Conservation (phyloP, 139 green algal genomes). For the Volvox reticuliferus region DNA sequence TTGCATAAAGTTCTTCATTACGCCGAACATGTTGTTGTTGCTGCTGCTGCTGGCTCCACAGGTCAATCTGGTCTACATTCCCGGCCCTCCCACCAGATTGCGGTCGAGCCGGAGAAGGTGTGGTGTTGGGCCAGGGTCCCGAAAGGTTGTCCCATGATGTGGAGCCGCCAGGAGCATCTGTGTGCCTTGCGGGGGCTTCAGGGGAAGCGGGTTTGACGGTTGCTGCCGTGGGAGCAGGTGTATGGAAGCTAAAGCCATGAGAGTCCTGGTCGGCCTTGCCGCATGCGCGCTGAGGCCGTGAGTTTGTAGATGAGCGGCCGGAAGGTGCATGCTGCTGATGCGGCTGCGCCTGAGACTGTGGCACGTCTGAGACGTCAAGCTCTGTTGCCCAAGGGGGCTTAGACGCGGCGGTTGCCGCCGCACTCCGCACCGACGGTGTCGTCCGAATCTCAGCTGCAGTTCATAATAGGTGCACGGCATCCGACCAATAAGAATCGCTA, state of each 20-base stretch:
- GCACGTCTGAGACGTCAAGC: neutral
- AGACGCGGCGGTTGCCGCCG: neutral
- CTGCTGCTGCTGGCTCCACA: constrained; percentile 21
- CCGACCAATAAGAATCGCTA: neutral
- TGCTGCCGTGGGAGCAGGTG: neutral
- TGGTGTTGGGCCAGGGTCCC: neutral
- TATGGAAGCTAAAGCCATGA: constrained; percentile 3
- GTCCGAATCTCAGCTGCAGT: constrained; percentile 3
- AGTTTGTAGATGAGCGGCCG: neutral
- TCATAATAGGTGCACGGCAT: neutral
- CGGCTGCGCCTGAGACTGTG: neutral
- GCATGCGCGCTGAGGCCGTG: neutral
- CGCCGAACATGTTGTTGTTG: constrained; percentile 6
- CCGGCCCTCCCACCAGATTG: neutral
- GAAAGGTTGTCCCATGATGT: neutral
- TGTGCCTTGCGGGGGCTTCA: neutral
- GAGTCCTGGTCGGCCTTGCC: neutral
- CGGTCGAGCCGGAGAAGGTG: neutral
- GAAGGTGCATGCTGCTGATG: neutral
- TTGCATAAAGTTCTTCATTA: neutral
- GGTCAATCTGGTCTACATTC: constrained; percentile 10
- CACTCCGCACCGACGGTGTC: neutral
- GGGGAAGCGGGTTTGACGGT: neutral
- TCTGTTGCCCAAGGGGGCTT: constrained; percentile 30
- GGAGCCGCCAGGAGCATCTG: no score